Conservation (phyloP, 805 yeast genomes). For the Starmerella apis region DNA sequence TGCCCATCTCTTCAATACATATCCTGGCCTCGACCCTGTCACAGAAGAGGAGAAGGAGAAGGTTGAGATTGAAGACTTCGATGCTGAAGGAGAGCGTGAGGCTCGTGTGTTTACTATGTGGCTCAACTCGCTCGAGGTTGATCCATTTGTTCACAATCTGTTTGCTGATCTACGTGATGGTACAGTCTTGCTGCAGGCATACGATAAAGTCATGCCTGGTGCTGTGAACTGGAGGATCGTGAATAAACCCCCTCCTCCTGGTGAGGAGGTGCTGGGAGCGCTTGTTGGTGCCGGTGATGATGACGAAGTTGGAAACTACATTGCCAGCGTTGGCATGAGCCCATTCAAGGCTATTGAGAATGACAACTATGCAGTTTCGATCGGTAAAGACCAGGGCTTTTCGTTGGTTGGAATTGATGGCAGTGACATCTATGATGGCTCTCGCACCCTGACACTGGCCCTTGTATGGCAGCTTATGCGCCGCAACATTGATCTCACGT, state of each 20-base stretch:
- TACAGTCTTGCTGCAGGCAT: slow-evolving; percentile 76
- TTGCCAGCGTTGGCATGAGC: slow-evolving; percentile 36
- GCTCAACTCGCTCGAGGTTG: slow-evolving; percentile 93
- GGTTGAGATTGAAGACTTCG: slow-evolving; percentile 93
- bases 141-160: slow-evolving; percentile 81
- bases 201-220: slow-evolving; percentile 91
- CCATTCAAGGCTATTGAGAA: slow-evolving; percentile 94
- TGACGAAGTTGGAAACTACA: slow-evolving; percentile 21
- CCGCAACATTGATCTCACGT: slow-evolving; percentile 79
- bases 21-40: slow-evolving; percentile 93
- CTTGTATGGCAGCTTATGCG: slow-evolving; percentile 98
- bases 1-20: slow-evolving; percentile 91
- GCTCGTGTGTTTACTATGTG: slow-evolving; percentile 96
- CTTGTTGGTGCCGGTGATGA: slow-evolving; percentile 23
- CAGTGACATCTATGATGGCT: slow-evolving; percentile 91
- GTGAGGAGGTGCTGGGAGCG: slow-evolving; percentile 41
- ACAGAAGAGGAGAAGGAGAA: slow-evolving; percentile 67
- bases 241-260: slow-evolving; percentile 71
- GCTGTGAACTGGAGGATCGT: slow-evolving; percentile 67
- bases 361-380: slow-evolving; percentile 95
- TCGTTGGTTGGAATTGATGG: slow-evolving; percentile 97
- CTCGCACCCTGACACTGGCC: slow-evolving; percentile 76
- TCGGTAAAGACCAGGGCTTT: slow-evolving; percentile 85
- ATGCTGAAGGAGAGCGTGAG: slow-evolving; percentile 99
- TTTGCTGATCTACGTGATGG: slow-evolving; percentile 96